Evolutionary conservation across 2,329 filamentous ascomycete genomes (phyloP), one percentile per base, ranked within the genome.

Genomic region (Trichoderma arundinaceum): DNA sequence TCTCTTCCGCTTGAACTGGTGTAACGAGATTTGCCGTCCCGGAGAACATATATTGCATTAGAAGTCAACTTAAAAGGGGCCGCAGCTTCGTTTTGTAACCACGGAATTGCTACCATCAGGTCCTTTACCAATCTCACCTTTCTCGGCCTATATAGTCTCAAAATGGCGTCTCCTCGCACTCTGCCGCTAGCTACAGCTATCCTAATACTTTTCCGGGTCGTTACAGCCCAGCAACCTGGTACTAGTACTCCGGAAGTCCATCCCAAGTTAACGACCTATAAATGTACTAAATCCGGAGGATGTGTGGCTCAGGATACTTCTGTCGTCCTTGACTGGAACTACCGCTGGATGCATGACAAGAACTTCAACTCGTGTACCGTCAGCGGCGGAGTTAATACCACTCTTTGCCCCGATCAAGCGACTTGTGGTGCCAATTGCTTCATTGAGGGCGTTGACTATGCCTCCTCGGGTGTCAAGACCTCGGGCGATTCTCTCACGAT

Each of bases 361-460:
- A 70, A 73, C 64, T 74, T 75, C 69, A 70, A 72, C 66, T 79
- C 77, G 69, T 74, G 74, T 56, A 68, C 72, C 33, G 76, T 69
- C 69, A 77, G 76, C n/a, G 72, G 67, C 39, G 67, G 71, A 3
- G 72, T 78, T 33, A 80, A 84, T 68, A 64, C 71, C 12, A 79
- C 78, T 1, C 80, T 79, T 0, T 86, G 84, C 69, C 82, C 84
- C 0, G 80, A 83, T 67, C 78, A 79, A 65, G 77, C 76, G 64
- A 79, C 80, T 0, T 87, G 85, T 68, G 81, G 83, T 3, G 71
- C 80, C 70, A 86, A 86, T 74, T 87, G 85, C 71, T 77, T 84
- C 65, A 79, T 86, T 46, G 80, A 86, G 43, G 83, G 73, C 19
- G 79, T 84, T 52, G 71, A 72, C 12, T 87, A 87, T 72, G 70